Evolutionary conservation across 768 basidiomycete genomes (phyloP).

Genomic region (Baorangia bicolor): DNA sequence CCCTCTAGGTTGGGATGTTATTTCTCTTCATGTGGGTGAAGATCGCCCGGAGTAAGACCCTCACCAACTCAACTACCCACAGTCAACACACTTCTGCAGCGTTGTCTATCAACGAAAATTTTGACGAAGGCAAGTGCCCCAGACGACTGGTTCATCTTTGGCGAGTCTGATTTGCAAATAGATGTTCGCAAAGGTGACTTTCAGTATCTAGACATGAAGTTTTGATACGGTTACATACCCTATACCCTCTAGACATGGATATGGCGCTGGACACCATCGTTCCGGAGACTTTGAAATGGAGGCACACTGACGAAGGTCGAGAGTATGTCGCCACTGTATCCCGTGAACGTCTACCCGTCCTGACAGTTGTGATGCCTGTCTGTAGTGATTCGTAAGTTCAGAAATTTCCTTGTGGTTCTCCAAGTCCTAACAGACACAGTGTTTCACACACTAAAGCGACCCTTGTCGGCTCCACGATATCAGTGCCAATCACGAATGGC

Average conservation of each 20-base stretch:
- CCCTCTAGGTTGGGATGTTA: conserved; percentile 72
- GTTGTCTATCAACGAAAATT: conserved; percentile 88
- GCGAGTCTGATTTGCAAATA: conserved; percentile 19
- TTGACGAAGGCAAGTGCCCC: conserved; percentile 58
- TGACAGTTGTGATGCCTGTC: conserved; percentile 7
- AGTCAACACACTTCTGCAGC: conserved; percentile 79
- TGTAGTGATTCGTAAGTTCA: conserved; percentile 69
- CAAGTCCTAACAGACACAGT: conserved; percentile 35
- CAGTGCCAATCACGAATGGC: conserved; percentile 80
- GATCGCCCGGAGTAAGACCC: neutral
- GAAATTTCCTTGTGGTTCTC: neutral
- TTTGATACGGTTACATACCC: conserved; percentile 35
- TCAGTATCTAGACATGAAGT: neutral
- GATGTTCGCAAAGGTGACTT: conserved; percentile 45
- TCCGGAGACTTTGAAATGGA: conserved; percentile 79
- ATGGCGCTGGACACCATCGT: conserved; percentile 91
- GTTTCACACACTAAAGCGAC: conserved; percentile 92
- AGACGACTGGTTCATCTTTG: neutral
- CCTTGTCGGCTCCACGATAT: conserved; percentile 78
- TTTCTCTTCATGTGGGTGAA: conserved; percentile 79
- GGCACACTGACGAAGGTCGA: conserved; percentile 88
- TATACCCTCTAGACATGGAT: conserved; percentile 70
- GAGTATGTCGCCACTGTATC: conserved; percentile 50
- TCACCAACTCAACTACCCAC: conserved; percentile 29
- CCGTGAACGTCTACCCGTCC: neutral